Evolutionary conservation across 192 early-diverging fungal species (phyloP), one percentile per base, ranked within the genome.

Genomic region (Coemansia asiatica): DNA sequence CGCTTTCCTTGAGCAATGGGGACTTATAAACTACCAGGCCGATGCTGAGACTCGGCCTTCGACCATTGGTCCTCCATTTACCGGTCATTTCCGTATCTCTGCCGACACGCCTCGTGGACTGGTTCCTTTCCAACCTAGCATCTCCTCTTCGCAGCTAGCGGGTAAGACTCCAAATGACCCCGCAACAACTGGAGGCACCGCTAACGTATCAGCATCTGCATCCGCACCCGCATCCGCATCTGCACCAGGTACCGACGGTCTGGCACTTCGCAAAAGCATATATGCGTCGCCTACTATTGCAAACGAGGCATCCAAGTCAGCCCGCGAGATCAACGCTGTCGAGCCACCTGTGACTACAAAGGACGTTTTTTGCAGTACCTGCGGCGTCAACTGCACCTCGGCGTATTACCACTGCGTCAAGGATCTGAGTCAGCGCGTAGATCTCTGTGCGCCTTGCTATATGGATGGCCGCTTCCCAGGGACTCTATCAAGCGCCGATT

Each of bases 1-100:
- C 81, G 93, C 96, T 3, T 96, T 99, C 63, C 83, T 99, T 53
- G 96, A 99, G 79, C 96, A 99, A 73, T 99, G 97, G 97, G 97
- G 97, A 1, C 82, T 99, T 28, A 93, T 99, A 69, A 99, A 99
- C 80, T 95, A 97, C 77, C 94, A 99, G 86, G 89, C 95, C 58
- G 95, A 99, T 72, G 91, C 95, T 6, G 93, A 96, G 56, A 89
- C 91, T 21, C 84, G 91, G 36, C 97, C 97, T n/a, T 93, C 92
- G 25, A 81, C 83, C 26, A 87, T 98, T 16, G 94, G 92, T 0
- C 96, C 97, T n/a, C 86, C 94, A 1, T 97, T 96, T 61, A 96
- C 93, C 12, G 97, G 95, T n/a, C 94, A 97, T 64, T 99, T 94
- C 83, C 87, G 94, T 31, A 84, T 98, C n/a, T 94, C 92, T 12